phyloP scores from a whole-genome alignment of 495 filamentous ascomycete species.

The Podospora bellae-mahoneyi region DNA sequence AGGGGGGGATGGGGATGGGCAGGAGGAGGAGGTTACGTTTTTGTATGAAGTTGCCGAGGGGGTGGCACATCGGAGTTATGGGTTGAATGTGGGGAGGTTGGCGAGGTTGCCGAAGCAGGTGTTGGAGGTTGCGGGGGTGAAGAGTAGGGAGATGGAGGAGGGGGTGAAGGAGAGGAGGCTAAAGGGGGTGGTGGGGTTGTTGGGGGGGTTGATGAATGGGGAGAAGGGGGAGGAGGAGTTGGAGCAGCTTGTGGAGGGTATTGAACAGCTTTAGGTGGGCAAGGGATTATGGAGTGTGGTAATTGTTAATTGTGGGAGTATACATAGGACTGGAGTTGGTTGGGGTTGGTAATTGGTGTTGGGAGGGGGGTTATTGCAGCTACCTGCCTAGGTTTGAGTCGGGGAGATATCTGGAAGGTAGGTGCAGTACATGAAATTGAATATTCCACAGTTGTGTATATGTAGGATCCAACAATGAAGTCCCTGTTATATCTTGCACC shows the following conservation, averaged over 20 bases:
- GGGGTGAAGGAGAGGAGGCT: conserved; percentile 59
- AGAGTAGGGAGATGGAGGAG: conserved; percentile 78
- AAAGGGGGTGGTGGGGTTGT: conserved; percentile 45
- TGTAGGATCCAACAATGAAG: too few species aligned
- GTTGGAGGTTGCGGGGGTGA: conserved; percentile 70
- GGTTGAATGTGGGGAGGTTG: conserved; percentile 85
- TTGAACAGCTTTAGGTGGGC: conserved; percentile 44
- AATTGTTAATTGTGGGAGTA: neutral
- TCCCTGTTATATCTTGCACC: too few species aligned
- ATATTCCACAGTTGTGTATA: too few species aligned
- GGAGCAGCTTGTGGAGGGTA: conserved; percentile 45
- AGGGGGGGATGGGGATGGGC: conserved; percentile 32
- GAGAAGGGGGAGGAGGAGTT: conserved; percentile 34
- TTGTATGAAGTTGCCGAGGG: conserved; percentile 82
- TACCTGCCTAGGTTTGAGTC: too few species aligned
- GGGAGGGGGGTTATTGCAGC: too few species aligned
- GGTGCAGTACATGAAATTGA: too few species aligned
- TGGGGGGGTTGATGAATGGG: conserved; percentile 34
- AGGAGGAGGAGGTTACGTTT: conserved; percentile 67
- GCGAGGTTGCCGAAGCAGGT: conserved; percentile 76
- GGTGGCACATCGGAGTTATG: conserved; percentile 88
- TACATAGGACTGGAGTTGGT: too few species aligned
- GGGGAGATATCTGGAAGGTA: too few species aligned
- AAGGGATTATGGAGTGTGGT: neutral
- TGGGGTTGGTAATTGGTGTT: too few species aligned